Base-by-base conservation (phyloP, 1,284 basidiomycete species). In the Lentinula novae-zelandiae region DNA sequence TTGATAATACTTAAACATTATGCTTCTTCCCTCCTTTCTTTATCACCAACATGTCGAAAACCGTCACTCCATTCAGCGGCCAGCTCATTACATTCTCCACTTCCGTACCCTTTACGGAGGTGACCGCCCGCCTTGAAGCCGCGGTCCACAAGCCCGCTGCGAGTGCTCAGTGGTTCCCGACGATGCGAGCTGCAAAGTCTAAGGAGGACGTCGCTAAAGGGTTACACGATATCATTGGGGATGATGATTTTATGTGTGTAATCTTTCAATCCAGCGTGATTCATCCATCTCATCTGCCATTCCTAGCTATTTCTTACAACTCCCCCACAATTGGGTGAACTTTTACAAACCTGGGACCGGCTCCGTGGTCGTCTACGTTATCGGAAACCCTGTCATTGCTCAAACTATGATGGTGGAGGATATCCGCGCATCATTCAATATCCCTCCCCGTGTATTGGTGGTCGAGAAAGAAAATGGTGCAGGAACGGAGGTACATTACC, bases 371-470 rank as follows among this genome's bases (percentile, higher is more conserved):
- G 69, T 77, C 6, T 84, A 84, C 68, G 77, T 73, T 17, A 74
- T 84, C 58, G 83, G 83, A 6, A 85, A 85, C 68, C 83, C 83
- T 5, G 65, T 82, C 51, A 70, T 82, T 59, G 84, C 82, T 0
- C 76, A 80, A 61, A 71, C 70, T 0, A 77, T 85, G 66, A 63
- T 85, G 58, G 67, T 71, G 56, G 69, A 77, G 64, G 81, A 84
- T 59, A 66, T 78, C 36, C 71, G 72, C 20, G 76, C 76, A 0
- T 80, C 75, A 2, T 71, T 77, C 50, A 73, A 78, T 66, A 73
- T 85, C 20, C 83, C 84, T 0, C 80, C 75, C 27, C 76, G 79
- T 34, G 53, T 85, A 3, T 69, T 84, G 50, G 66, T 85, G 20
- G 64, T 74, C 15, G 81, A 81, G 64, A 77, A 76, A 38, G 64